Percentiles rank a stretch among this genome's conserved stretches.
Conservation (phyloP, 179 eudicot species). For the Kewa caespitosa region DNA sequence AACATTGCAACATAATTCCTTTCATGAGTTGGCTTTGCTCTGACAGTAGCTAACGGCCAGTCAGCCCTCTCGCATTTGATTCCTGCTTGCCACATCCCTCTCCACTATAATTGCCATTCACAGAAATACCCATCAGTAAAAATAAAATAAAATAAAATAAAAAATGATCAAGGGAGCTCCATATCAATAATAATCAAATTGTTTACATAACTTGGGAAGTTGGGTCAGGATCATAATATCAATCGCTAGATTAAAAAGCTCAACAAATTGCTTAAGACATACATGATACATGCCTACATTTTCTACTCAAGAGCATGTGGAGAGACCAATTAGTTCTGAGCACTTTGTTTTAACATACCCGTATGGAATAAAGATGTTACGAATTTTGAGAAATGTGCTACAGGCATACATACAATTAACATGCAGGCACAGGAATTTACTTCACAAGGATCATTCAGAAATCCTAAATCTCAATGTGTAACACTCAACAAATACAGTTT, state of each 20-base stretch:
- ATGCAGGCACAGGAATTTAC: neutral
- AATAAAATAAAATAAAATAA: too few species aligned
- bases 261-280: neutral
- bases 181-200: conserved; percentile 11
- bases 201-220: neutral
- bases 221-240: neutral
- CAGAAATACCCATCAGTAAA: conserved; percentile 27
- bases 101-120: conserved; percentile 66
- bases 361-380: neutral
- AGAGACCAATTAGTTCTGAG: neutral
- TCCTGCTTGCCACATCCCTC: conserved; percentile 98
- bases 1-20: conserved; percentile 82
- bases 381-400: neutral
- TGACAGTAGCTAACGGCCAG: conserved; percentile 85
- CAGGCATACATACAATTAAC: too few species aligned
- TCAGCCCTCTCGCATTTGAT: conserved; percentile 88
- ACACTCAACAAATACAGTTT: neutral
- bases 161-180: conserved; percentile 23
- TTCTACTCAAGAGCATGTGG: neutral
- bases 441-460: neutral
- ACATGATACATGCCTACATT: neutral
- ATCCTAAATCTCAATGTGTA: neutral
- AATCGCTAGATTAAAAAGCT: neutral
- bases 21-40: conserved; percentile 90
- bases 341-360: neutral